Evolutionary conservation across 202 grass and related monocot genomes (phyloP), one percentile per base, ranked within the genome.

Genomic region (Miscanthus sacchariflorus): DNA sequence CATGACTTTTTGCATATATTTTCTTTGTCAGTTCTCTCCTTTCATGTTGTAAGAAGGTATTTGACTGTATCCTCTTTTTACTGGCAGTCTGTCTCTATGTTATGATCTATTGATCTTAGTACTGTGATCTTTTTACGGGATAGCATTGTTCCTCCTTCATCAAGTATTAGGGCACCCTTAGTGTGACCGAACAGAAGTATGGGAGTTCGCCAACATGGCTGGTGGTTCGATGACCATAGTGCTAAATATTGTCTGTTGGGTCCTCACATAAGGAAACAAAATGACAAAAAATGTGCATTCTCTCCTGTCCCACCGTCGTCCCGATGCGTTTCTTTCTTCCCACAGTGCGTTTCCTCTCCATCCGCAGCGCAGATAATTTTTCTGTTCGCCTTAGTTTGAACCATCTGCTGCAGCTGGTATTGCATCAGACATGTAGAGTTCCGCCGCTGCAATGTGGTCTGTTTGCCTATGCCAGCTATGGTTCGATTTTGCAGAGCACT

Each of bases 31-130:
- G 35, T 43, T 74, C 15, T 67, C 56, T 28, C 42, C 33, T 84
- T 70, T 79, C 63, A 15, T 17, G 83, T n/a, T 80, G 45, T 72
- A 81, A 73, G 13, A 69, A 75, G 28, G 28, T 30, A 30, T 30
- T 30, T 30, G 28, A 30, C 28, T 30, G 28, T 30, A 30, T 30
- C 28, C 28, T 30, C 28, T 30, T 30, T 30, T 30, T 30, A 30
- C 28, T 30, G 70, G 58, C 45, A 38, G 75, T 43, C 18, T 66
- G 80, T 81, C 1, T 5, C 33, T 59, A 74, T 85, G 56, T 70
- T 82, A 27, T 30, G 28, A 30, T 30, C 28, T 30, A 30, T 30
- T 77, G 52, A 30, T 30, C 2, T 13, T 5, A 81, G 21, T 61
- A 63, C 38, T 48, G 42, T 39, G 33, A 43, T 2, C 50, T 81